Evolutionary conservation across 345 rosid species (phyloP).

Genomic region (Citrus reticulata): DNA sequence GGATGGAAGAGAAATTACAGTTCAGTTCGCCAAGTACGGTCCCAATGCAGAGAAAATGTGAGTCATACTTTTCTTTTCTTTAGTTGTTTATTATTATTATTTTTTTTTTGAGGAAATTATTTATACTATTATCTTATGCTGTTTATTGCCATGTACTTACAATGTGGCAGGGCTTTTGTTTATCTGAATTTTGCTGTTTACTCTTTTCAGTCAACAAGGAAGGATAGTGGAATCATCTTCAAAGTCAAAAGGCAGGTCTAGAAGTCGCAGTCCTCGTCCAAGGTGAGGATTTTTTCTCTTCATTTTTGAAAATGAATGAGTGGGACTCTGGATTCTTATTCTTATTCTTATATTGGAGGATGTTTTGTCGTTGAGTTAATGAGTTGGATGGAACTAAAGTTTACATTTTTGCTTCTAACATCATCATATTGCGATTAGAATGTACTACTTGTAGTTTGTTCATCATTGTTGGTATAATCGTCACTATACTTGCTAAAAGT

Average conservation of each 20-base stretch:
- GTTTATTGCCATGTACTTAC: neutral
- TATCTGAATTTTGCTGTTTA: constrained; percentile 5
- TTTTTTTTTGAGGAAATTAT: neutral
- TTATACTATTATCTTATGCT: neutral
- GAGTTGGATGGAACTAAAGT: neutral
- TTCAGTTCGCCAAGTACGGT: constrained; percentile 36
- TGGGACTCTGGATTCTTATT: neutral
- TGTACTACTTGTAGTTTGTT: neutral
- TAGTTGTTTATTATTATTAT: neutral
- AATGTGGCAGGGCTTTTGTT: neutral
- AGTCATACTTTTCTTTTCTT: neutral
- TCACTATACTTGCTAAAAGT: neutral
- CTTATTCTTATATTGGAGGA: neutral
- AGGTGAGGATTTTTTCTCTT: constrained; percentile 17
- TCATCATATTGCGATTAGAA: too few relatives aligned
- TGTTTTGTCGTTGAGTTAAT: neutral
- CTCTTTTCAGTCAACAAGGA: constrained; percentile 31
- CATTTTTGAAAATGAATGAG: neutral
- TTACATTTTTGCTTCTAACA: neutral
- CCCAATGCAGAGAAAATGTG: constrained; percentile 35
- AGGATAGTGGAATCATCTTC: constrained; percentile 25
- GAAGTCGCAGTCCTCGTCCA: constrained; percentile 48
- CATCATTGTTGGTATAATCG: neutral
- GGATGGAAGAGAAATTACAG: constrained; percentile 35
- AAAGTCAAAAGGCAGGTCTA: constrained; percentile 34